Evolutionary conservation across 2,329 filamentous ascomycete genomes (phyloP).

Genomic region (Incumbomyces delicatus): DNA sequence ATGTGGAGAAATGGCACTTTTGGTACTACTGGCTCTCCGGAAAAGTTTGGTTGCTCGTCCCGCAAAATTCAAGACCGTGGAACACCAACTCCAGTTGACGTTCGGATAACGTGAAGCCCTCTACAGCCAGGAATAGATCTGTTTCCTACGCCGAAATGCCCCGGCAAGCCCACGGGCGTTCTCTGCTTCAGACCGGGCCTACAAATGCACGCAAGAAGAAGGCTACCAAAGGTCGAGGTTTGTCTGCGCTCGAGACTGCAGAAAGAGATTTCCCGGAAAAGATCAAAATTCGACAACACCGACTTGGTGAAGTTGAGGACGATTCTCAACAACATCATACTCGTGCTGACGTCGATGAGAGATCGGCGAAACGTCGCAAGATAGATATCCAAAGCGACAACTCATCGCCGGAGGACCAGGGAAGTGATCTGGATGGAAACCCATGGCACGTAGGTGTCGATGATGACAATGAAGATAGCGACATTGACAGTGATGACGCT

Average conservation of each 20-base stretch:
- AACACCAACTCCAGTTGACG: too few species aligned
- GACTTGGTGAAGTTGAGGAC: conserved; percentile 47
- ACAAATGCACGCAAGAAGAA: conserved; percentile 12
- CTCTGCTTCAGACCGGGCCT: conserved; percentile 20
- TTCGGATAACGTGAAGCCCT: too few species aligned
- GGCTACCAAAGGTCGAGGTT: conserved; percentile 34
- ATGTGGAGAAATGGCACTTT: background rate
- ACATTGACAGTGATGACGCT: conserved; percentile 67
- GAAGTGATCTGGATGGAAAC: conserved; percentile 77
- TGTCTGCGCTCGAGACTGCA: conserved; percentile 59
- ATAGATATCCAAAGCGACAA: conserved; percentile 16
- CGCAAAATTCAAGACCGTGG: background rate
- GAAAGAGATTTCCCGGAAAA: conserved; percentile 45
- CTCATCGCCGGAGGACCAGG: conserved; percentile 35
- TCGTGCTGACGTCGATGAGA: conserved; percentile 26
- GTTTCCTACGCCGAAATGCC: conserved; percentile 12
- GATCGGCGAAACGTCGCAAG: conserved; percentile 25
- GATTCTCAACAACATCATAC: conserved; percentile 42
- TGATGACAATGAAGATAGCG: conserved; percentile 56
- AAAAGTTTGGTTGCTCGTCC: conserved; percentile 1
- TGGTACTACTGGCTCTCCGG: background rate
- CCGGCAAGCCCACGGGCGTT: conserved; percentile 20
- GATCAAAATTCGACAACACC: conserved; percentile 44
- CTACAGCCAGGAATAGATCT: background rate
- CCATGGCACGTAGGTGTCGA: conserved; percentile 71